A percentile compares a stretch with the other conserved stretches of the same genome.
phyloP scores from a whole-genome alignment of 345 rosid genomes.

The Turritis glabra region DNA sequence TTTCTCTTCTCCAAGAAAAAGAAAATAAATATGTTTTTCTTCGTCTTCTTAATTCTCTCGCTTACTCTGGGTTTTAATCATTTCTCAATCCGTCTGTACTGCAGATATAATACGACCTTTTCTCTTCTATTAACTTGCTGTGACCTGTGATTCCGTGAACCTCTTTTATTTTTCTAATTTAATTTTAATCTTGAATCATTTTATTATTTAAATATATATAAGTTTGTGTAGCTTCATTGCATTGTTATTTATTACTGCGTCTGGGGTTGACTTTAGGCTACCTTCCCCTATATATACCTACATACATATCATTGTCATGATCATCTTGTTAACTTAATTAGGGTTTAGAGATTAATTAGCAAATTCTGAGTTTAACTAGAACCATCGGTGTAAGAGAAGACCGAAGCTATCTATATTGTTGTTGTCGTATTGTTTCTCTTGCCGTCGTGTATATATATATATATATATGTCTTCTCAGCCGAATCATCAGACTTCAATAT shows the following conservation, averaged over 20 bases:
- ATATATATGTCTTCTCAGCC: constrained; percentile 22
- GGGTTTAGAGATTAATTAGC: constrained; percentile 29
- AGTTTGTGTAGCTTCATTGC: constrained; percentile 7
- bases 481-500: constrained; percentile 23
- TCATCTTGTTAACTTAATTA: constrained; percentile 28
- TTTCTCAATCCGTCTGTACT: neutral
- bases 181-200: constrained; percentile 6
- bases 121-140: constrained; percentile 11
- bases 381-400: neutral
- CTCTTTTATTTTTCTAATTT: neutral
- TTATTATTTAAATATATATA: neutral
- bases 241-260: constrained; percentile 17
- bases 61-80: neutral
- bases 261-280: constrained; percentile 34
- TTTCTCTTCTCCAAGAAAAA: no score
- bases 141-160: constrained; percentile 8
- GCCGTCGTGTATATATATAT: constrained; percentile 8
- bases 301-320: neutral
- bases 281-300: neutral
- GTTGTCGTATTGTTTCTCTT: neutral
- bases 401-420: neutral
- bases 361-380: neutral
- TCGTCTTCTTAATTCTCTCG: neutral
- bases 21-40: neutral
- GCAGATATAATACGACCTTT: neutral